Evolutionary conservation across 164 flowering plant genomes (phyloP), one percentile per base, ranked within the genome.

Genomic region (Aristolochia californica): DNA sequence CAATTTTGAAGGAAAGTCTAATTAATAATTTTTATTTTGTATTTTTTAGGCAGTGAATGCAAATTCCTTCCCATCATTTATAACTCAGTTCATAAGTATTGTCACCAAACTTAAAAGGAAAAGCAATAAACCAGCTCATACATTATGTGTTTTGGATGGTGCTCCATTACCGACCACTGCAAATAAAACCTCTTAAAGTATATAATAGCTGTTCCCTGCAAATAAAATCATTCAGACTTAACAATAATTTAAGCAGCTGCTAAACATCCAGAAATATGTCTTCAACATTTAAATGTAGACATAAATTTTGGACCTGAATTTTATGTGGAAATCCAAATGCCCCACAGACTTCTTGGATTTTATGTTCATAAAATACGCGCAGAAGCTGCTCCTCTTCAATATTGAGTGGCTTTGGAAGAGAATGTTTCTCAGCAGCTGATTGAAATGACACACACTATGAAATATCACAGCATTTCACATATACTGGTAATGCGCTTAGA

Each of bases 111-210:
- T 34, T 34, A 5, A 34, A 12, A 23, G 47, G 38, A 58, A 21
- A 45, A 45, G 25, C 5, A 51, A 43, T 43, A 20, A 64, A 52
- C 3, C 21, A 24, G 26, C 62, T 54, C 85, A 67, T 80, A 94
- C 99, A 90, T 90, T 66, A 88, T 80, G 59, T 82, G 64, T 74
- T 94, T 94, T 26, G 99, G 99, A 67, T 94, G 88, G 75, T 88
- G 96, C 73, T 85, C 88, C 99, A 94, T 94, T 62, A 94, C 93
- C 11, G 97, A 94, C 96, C 99, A 90, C 48, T 82, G 88, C 69
- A 90, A 70, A 75, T 88, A 90, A 70, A 94, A 94, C 68, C 99
- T 85, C 74, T 94, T 94, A 54, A 86, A 94, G 74, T 87, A 94
- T 60, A 80, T 69, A 45, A 90, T 83, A 55, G 97, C 96, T 30